These are phyloP conservation scores for Paraphoma chrysanthemicola DNA, from an alignment of 2,329 filamentous ascomycete species.

Conservation along the genomic window DNA sequence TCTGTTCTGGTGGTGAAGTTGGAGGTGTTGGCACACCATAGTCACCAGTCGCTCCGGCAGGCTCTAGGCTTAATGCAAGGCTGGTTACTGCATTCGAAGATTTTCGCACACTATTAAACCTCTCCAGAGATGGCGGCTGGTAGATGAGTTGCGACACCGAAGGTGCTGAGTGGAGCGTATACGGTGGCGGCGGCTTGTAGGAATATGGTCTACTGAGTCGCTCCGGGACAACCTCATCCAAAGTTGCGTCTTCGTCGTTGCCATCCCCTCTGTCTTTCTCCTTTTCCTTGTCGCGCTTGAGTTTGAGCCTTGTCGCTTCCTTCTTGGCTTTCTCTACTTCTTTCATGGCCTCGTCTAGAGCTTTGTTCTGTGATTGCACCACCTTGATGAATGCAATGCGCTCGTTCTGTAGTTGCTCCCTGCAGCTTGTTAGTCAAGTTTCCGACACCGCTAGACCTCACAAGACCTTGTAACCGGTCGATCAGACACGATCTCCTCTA, in stretches of 20 bases:
- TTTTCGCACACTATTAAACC: conserved; percentile 3
- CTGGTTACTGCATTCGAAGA: conserved; percentile 1
- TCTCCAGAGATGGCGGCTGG: conserved; percentile 2
- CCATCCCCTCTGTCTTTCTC: background rate
- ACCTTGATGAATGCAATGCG: conserved; percentile 3
- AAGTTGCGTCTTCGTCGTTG: background rate
- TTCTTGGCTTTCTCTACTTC: conserved; percentile 3
- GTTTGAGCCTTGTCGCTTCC: conserved; percentile 2
- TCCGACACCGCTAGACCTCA: too few species aligned
- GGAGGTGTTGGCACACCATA: conserved; percentile 2
- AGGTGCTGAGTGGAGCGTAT: conserved; percentile 1
- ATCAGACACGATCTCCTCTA: too few species aligned
- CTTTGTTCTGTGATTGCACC: conserved; percentile 4
- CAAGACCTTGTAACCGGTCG: too few species aligned
- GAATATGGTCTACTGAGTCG: background rate
- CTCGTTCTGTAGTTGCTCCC: conserved; percentile 4
- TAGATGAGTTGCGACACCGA: conserved; percentile 4
- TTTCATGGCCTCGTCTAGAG: conserved; percentile 3
- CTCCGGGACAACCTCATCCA: background rate
- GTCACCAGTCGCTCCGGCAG: background rate
- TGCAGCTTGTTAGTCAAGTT: background rate
- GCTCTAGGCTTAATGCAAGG: conserved; percentile 1
- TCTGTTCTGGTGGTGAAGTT: background rate
- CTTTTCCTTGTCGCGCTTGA: conserved; percentile 2
- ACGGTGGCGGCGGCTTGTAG: conserved; percentile 4